These are phyloP conservation scores for Vigna unguiculata DNA, from an alignment of 306 rosid species.

Conservation along the genomic window DNA sequence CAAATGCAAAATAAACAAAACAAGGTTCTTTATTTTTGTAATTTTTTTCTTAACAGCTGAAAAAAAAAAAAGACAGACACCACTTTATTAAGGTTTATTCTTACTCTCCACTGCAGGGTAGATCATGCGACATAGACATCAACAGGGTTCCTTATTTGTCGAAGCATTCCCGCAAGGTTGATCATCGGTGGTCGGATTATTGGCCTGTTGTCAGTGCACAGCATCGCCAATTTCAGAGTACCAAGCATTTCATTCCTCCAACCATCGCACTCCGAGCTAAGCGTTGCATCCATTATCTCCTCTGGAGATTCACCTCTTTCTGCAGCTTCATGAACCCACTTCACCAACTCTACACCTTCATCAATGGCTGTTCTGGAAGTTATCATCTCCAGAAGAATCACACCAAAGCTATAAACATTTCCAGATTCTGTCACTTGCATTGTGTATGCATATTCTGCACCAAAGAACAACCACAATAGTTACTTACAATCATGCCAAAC, in stretches of 20 bases:
- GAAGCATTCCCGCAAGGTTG: conserved; percentile 82
- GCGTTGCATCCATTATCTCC: conserved; percentile 77
- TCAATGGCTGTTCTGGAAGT: conserved; percentile 72
- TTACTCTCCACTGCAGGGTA: background rate
- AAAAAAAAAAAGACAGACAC: too few relatives aligned
- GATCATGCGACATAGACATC: background rate
- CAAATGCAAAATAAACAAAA: too few relatives aligned
- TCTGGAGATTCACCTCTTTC: conserved; percentile 81
- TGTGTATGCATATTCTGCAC: conserved; percentile 73
- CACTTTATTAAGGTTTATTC: background rate
- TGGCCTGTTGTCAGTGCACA: conserved; percentile 76
- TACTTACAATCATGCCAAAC: too few relatives aligned
- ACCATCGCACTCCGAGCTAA: conserved; percentile 75
- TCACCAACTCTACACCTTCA: conserved; percentile 84
- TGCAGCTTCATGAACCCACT: conserved; percentile 84
- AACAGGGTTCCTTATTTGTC: conserved; percentile 49
- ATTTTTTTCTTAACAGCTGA: too few relatives aligned
- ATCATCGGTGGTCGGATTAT: conserved; percentile 85
- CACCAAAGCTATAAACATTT: conserved; percentile 52
- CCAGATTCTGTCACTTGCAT: conserved; percentile 80
- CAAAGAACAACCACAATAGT: too few relatives aligned
- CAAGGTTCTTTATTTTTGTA: too few relatives aligned
- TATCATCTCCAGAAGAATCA: conserved; percentile 75
- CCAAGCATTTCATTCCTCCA: conserved; percentile 96
- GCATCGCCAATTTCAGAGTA: conserved; percentile 76